These are phyloP conservation scores for Globisporangium canariense DNA, from an alignment of 352 stramenopile genomes.

Conservation along the genomic window DNA sequence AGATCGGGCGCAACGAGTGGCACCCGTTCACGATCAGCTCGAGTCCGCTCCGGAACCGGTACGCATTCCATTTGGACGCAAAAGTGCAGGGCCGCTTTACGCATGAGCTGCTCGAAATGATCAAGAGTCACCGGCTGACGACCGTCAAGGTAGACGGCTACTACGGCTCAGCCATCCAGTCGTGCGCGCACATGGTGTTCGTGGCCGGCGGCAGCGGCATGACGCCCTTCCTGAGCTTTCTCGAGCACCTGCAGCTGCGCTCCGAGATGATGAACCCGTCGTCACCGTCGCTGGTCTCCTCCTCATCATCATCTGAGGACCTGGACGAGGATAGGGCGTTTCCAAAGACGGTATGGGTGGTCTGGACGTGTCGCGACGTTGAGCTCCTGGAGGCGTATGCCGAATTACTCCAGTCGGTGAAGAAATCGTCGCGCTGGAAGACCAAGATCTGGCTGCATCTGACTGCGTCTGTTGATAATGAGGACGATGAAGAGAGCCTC, in stretches of 20 bases:
- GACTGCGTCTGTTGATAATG: slow-evolving; percentile 29
- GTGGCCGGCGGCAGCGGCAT: slow-evolving; percentile 68
- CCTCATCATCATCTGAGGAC: slow-evolving; percentile 9
- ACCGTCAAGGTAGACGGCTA: slow-evolving; percentile 66
- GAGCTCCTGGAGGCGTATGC: slow-evolving; percentile 39
- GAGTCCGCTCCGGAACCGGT: slow-evolving; percentile 39
- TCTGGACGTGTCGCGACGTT: slow-evolving; percentile 53
- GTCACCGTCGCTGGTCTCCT: neutral
- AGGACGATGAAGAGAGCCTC: slow-evolving; percentile 31
- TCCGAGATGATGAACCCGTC: slow-evolving; percentile 20
- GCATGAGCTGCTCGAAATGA: slow-evolving; percentile 36
- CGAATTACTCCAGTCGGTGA: slow-evolving; percentile 45
- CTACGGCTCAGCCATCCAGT: slow-evolving; percentile 51
- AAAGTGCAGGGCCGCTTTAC: slow-evolving; percentile 72
- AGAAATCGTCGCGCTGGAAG: slow-evolving; percentile 37
- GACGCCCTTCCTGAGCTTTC: slow-evolving; percentile 63
- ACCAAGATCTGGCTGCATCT: slow-evolving; percentile 48
- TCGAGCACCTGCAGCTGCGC: slow-evolving; percentile 51
- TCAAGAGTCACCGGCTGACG: slow-evolving; percentile 36
- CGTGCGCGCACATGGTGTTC: slow-evolving; percentile 60
- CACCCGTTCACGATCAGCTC: slow-evolving; percentile 75
- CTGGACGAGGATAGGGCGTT: slow-evolving; percentile 21
- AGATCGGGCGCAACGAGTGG: slow-evolving; percentile 56
- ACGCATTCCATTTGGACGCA: slow-evolving; percentile 47
- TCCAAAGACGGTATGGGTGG: slow-evolving; percentile 41